Percentiles rank a stretch among this genome's conserved stretches.
These are phyloP conservation scores for Bombardia bombarda DNA, from an alignment of 495 filamentous ascomycete genomes.

Conservation along the genomic window DNA sequence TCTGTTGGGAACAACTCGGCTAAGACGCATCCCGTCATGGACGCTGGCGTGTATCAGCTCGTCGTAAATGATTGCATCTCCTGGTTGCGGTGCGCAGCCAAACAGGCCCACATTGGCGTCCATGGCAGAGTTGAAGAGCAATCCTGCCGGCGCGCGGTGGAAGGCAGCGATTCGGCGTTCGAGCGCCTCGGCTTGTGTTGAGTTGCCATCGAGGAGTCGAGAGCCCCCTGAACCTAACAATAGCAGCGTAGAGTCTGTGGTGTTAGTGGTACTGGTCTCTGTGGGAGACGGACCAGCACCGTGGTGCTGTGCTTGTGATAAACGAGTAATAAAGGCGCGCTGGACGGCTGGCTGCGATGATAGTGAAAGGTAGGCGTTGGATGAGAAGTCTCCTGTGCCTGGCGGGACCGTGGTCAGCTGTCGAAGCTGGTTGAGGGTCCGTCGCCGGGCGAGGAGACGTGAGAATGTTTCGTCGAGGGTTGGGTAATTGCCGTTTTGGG, in stretches of 20 bases:
- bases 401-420: slow-evolving; percentile 31
- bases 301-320: slow-evolving; percentile 13
- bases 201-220: slow-evolving; percentile 64
- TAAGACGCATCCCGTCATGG: slow-evolving; percentile 69
- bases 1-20: slow-evolving; percentile 43
- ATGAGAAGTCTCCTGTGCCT: slow-evolving; percentile 49
- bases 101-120: slow-evolving; percentile 70
- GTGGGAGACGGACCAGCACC: no score
- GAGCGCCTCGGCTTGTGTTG: slow-evolving; percentile 50
- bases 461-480: slow-evolving; percentile 15
- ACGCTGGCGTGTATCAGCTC: slow-evolving; percentile 70
- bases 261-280: no score
- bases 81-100: slow-evolving; percentile 55
- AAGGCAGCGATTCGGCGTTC: slow-evolving; percentile 59
- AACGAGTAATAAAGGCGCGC: slow-evolving; percentile 31
- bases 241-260: no score
- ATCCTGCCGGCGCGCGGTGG: slow-evolving; percentile 52
- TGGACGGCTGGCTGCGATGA: slow-evolving; percentile 36
- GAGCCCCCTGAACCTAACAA: slow-evolving; percentile 57
- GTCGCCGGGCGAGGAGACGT: slow-evolving; percentile 21
- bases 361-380: slow-evolving; percentile 56
- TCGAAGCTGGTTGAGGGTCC: slow-evolving; percentile 26
- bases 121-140: slow-evolving; percentile 74
- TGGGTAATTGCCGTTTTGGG: neutral
- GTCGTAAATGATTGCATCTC: slow-evolving; percentile 66